Base-by-base conservation (phyloP, 177 flowering plant species). In the Telopea speciosissima region DNA sequence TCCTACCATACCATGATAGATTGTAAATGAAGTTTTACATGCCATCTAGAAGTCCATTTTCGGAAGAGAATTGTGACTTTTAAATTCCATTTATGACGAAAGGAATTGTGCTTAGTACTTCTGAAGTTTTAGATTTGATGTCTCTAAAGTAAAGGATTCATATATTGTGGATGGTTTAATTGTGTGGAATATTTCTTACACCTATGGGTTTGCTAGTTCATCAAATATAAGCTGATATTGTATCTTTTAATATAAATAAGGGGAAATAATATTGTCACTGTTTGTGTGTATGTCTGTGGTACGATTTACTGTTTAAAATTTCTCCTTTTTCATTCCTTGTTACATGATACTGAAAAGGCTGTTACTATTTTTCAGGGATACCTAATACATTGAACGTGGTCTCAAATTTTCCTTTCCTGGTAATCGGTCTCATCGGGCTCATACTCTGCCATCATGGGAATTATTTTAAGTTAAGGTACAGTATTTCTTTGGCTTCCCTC, bases 371-470 rank as follows among this genome's bases (percentile, higher is more conserved):
- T 68, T 70, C 94, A 95, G 97, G 99, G 22, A 92, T 95, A 77
- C 99, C 99, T 21, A 92, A 95, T 79, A 68, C 85, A n/a, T 77
- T 92, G 75, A 86, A 95, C 72, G 97, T 95, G 72, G 70, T 92
- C 63, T 95, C 99, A 12, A 95, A 95, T 73, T 83, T 91, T 62
- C 97, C 99, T 0, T 95, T 95, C 78, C 84, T 92, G 61, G 74
- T 92, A 66, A 73, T 91, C 74, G 97, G 97, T 69, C 36, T 95
- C 16, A 66, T 89, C 12, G 99, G 97, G 13, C 89, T 95, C 68
- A 73, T 92, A 44, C 92, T 92, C 78, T 90, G 97, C 74, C 73
- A 79, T 74, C 78, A 78, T 67, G 77, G 83, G 40, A 85, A 92
- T 74, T 87, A 90, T 78, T 93, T 91, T 71, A 75, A 72, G 69